These are phyloP conservation scores for Cercospora nicotianae DNA, from an alignment of 2,329 filamentous ascomycete genomes.

Conservation along the genomic window DNA sequence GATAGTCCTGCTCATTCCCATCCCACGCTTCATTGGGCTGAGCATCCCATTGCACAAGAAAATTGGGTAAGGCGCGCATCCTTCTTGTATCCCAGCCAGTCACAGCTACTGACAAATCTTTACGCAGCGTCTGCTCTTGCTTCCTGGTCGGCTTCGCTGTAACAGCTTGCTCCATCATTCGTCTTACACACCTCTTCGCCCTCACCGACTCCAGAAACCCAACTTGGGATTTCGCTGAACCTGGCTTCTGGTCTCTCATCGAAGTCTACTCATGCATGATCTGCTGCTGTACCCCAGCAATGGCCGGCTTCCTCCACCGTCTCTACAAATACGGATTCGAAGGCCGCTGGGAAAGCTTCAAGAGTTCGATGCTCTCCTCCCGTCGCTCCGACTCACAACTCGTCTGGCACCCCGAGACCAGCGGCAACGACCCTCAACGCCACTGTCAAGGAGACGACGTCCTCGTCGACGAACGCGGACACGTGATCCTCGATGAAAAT, in stretches of 20 bases:
- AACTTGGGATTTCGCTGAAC: conserved; percentile 13
- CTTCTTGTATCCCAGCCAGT: not conserved
- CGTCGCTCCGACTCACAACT: not conserved
- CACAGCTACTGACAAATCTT: not conserved
- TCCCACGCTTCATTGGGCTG: conserved; percentile 11
- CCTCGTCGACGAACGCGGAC: not conserved
- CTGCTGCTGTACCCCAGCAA: conserved; percentile 18
- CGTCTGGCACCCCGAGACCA: not conserved
- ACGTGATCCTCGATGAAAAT: not conserved
- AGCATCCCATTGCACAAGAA: conserved; percentile 10
- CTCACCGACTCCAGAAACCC: conserved; percentile 4
- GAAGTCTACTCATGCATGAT: conserved; percentile 19
- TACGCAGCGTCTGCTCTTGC: not conserved
- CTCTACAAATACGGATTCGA: conserved; percentile 6
- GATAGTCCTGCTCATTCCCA: conserved; percentile 13
- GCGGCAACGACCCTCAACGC: not conserved
- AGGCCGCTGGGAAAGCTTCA: not conserved
- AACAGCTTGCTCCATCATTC: conserved; percentile 14
- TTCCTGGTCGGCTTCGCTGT: conserved; percentile 19
- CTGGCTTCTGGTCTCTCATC: conserved; percentile 14
- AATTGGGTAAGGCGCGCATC: not conserved
- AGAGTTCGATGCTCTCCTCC: conserved; percentile 5
- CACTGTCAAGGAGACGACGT: not conserved
- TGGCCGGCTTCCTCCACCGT: conserved; percentile 7
- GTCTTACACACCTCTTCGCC: conserved; percentile 10